Evolutionary conservation across 768 basidiomycete genomes (phyloP).

Genomic region (Strobilomyces confusus): DNA sequence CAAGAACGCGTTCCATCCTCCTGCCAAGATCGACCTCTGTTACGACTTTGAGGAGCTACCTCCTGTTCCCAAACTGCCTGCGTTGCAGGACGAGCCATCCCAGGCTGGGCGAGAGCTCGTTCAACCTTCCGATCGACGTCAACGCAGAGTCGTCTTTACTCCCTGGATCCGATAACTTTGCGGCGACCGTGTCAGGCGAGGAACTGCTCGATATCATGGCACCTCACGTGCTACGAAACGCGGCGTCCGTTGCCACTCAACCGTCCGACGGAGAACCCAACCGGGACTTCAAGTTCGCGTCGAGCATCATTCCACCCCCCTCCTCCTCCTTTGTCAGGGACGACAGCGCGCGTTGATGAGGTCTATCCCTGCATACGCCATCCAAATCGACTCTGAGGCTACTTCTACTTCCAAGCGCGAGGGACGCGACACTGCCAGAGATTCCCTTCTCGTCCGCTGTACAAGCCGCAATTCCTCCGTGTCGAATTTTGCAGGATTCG

Average conservation of each 20-base stretch:
- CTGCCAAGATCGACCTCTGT: constrained; percentile 60
- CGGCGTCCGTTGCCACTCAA: constrained; percentile 36
- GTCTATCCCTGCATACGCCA: constrained; percentile 50
- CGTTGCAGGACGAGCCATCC: constrained; percentile 28
- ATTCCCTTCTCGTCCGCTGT: constrained; percentile 12
- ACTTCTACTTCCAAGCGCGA: constrained; percentile 37
- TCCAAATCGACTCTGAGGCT: constrained; percentile 43
- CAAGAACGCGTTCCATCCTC: constrained; percentile 75
- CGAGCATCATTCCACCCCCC: constrained; percentile 79
- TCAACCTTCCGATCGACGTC: constrained; percentile 22
- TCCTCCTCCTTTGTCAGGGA: constrained; percentile 42
- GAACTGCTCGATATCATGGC: constrained; percentile 23
- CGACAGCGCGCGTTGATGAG: constrained; percentile 50
- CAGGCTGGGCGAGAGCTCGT: constrained; percentile 21
- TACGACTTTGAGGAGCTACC: constrained; percentile 47
- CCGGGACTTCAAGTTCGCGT: constrained; percentile 71
- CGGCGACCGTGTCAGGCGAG: constrained; percentile 32
- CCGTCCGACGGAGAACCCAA: constrained; percentile 67
- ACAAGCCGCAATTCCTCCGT: constrained; percentile 43
- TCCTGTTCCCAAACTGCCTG: constrained; percentile 50
- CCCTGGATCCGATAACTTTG: constrained; percentile 34
- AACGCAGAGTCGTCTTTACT: constrained; percentile 37
- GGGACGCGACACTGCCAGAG: constrained; percentile 20
- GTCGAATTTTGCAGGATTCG: constrained; percentile 66
- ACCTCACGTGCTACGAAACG: constrained; percentile 17